Evolutionary conservation across 495 filamentous ascomycete species (phyloP), one percentile per base, ranked within the genome.

Genomic region (Articulospora tetracladia): DNA sequence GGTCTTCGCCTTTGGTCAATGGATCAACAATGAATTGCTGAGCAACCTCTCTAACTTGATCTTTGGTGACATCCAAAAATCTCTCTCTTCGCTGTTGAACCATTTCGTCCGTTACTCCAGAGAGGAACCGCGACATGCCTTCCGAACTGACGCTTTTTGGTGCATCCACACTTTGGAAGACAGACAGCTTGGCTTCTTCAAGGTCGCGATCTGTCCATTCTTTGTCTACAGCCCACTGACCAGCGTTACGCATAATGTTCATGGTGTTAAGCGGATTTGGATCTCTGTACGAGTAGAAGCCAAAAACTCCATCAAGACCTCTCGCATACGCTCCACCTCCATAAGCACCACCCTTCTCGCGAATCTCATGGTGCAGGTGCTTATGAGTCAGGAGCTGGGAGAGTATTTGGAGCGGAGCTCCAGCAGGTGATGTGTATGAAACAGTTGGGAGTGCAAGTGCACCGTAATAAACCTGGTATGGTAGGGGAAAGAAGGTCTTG

Each of bases 301-400:
- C 91, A 66, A 98, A 97, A 1, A 94, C 67, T 20, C 94, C 94
- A 63, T 88, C 87, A 2, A 95, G 68, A 2, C 86, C 85, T 11
- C 85, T 83, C 48, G 88, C 84, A 73, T 91, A 95, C 13, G 95
- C 92, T 17, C 91, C 90, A 19, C 92, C 93, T 59, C 94, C 94
- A 66, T 98, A 98, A 11, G 94, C 94, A 44, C 94, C 94, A 10
- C 94, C 94, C 72, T 98, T 98, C 73, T 98, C 94, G 28, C 94
- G 88, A 58, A 98, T 97, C 69, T 98, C 95, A 67, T 95, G 95
- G 70, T 98, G 94, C 12, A 98, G 81, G 67, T 97, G 90, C 71
- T 95, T 95, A 74, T 98, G 94, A 0, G 93, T 98, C n/a, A 98
- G 80, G 25, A 98, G 87, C 64, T 97, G 90, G 17, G 93, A 86